These are phyloP conservation scores for Atalantia buxifolia DNA, from an alignment of 345 rosid genomes.

Conservation along the genomic window DNA sequence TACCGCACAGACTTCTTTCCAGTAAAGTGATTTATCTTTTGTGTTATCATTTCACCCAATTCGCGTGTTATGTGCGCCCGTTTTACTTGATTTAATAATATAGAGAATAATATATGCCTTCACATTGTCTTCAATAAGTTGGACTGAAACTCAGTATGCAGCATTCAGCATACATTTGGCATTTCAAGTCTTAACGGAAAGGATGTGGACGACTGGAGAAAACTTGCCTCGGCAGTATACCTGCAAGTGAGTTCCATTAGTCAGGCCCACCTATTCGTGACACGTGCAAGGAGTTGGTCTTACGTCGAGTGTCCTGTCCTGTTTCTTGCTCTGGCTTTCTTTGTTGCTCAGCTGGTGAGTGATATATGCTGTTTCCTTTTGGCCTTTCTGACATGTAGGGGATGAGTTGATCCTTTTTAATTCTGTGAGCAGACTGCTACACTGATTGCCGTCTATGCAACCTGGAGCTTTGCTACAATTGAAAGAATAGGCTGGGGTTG, in stretches of 20 bases:
- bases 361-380: not conserved
- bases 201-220: constrained; percentile 31
- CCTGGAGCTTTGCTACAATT: constrained; percentile 49
- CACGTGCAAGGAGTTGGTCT: constrained; percentile 58
- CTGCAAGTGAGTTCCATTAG: constrained; percentile 67
- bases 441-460: constrained; percentile 53
- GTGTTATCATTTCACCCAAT: not conserved
- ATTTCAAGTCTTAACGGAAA: constrained; percentile 44
- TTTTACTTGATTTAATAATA: not conserved
- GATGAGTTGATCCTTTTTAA: not conserved
- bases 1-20: constrained; percentile 52
- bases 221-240: constrained; percentile 55
- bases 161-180: constrained; percentile 43
- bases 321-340: constrained; percentile 41
- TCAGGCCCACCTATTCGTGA: constrained; percentile 64
- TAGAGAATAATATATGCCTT: not conserved
- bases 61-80: not conserved
- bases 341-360: constrained; percentile 49
- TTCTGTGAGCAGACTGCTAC: constrained; percentile 42
- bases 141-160: not conserved
- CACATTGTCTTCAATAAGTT: not conserved
- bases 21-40: constrained; percentile 24
- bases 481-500: constrained; percentile 65
- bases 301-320: constrained; percentile 50
- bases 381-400: too few relatives aligned